A percentile compares a stretch with the other conserved stretches of the same genome.
These are phyloP conservation scores for Cryptosporidium bovis DNA, from an alignment of 169 alveolate species.

Conservation along the genomic window DNA sequence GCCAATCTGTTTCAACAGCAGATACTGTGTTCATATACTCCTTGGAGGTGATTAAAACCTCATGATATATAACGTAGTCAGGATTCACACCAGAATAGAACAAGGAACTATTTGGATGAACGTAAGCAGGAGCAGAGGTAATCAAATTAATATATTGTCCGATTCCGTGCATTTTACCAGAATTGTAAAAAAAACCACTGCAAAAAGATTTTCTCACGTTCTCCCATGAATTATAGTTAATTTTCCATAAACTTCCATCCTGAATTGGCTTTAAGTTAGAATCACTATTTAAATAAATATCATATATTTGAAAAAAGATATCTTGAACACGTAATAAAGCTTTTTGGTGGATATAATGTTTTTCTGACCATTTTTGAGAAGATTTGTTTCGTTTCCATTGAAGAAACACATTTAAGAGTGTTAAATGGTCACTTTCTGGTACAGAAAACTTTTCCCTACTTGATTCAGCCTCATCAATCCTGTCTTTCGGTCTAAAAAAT, in stretches of 20 bases:
- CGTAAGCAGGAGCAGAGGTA: slow-evolving; percentile 96
- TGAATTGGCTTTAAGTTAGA: slow-evolving; percentile 82
- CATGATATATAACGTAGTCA: slow-evolving; percentile 99
- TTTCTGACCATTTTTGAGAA: slow-evolving; percentile 92
- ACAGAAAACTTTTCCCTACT: slow-evolving; percentile 98
- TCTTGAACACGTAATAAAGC: slow-evolving; percentile 89
- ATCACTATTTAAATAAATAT: background rate
- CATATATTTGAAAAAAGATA: slow-evolving; percentile 78
- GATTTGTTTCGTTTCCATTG: slow-evolving; percentile 95
- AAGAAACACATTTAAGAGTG: slow-evolving; percentile 96
- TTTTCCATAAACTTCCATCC: slow-evolving; percentile 81
- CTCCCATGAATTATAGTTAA: slow-evolving; percentile 76
- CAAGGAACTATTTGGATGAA: slow-evolving; percentile 99
- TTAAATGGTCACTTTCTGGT: slow-evolving; percentile 99
- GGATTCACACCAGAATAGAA: slow-evolving; percentile 98
- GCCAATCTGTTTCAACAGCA: slow-evolving; percentile 99
- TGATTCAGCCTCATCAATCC: slow-evolving; percentile 94
- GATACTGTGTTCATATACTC: slow-evolving; percentile 98
- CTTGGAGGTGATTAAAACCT: slow-evolving; percentile 97
- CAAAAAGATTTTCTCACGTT: slow-evolving; percentile 94
- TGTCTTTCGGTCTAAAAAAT: slow-evolving; percentile 97
- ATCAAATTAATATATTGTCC: slow-evolving; percentile 98
- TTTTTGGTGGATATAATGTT: slow-evolving; percentile 92
- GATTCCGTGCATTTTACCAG: slow-evolving; percentile 98
- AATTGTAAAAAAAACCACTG: slow-evolving; percentile 99